Evolutionary conservation across 768 basidiomycete species (phyloP), one percentile per base, ranked within the genome.

Genomic region (Podaxis rugospora): DNA sequence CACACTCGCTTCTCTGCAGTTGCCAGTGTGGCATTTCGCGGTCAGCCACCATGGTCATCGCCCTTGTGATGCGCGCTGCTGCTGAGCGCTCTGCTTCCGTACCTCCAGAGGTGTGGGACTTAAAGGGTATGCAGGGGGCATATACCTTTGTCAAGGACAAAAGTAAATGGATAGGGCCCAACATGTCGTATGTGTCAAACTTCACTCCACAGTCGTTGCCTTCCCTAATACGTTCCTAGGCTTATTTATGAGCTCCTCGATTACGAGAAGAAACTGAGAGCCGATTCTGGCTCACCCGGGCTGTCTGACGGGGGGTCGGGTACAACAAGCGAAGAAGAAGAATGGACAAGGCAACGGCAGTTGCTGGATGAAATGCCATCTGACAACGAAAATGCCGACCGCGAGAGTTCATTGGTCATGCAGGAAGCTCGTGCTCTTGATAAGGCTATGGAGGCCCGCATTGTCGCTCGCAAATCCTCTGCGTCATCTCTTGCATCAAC

Each of bases 21-120:
- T 96, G 94, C 72, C 94, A 96, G 75, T 94, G 93, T 73, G 94
- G 94, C 66, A 89, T 96, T 36, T 95, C 93, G 21, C 84, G 94
- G 64, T 93, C 91, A 7, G 94, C 94, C 16, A 95, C 94, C 1
- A 75, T 95, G 70, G 84, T 90, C 52, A 95, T 96, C 63, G 94
- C 93, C 39, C 82, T 95, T 59, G 92, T 95, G 64, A 96, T 96
- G 93, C 86, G 92, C 55, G 91, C 93, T n/a, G 92, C 93, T 28
- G 86, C 88, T 51, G 79, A 83, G 49, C 80, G 79, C 63, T 84
- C 83, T 11, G 77, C 88, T 13, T 77, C 76, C 44, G 90, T 90
- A 23, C 86, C 89, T 13, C 80, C 88, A 42, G 85, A 91, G 64
- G 83, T 93, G 5, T 89, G 87, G 86, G 82, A 84, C 7, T 78